A percentile compares a stretch with the other conserved stretches of the same genome.
These are phyloP conservation scores for Bromus sterilis DNA, from an alignment of 176 grass and related monocot genomes.

Conservation along the genomic window DNA sequence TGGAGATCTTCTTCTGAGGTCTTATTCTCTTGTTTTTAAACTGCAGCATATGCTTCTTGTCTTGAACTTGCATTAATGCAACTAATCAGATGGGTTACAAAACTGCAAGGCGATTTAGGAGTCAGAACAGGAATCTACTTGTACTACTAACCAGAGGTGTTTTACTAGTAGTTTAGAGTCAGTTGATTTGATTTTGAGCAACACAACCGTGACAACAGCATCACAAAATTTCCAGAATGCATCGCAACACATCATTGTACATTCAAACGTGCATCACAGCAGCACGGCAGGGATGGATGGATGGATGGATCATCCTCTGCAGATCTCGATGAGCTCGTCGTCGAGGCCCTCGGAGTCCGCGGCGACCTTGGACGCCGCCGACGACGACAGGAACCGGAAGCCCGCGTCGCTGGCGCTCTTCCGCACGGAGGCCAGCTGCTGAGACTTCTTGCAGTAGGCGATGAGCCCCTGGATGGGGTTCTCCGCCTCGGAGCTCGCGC, in stretches of 20 bases:
- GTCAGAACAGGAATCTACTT: background rate
- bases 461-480: conserved; percentile 89
- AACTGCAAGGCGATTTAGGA: background rate
- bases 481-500: conserved; percentile 72
- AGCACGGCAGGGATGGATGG: background rate
- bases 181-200: conserved; percentile 43
- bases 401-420: conserved; percentile 81
- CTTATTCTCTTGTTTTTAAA: background rate
- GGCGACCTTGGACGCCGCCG: conserved; percentile 46
- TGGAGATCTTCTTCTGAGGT: background rate
- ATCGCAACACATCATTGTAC: conserved; percentile 21
- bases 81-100: background rate
- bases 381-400: conserved; percentile 34
- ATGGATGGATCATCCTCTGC: conserved; percentile 12
- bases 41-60: background rate
- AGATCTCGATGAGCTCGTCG: conserved; percentile 33
- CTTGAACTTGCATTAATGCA: background rate
- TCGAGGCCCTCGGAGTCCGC: conserved; percentile 34
- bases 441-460: conserved; percentile 90
- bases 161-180: conserved; percentile 1
- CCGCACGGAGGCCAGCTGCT: conserved; percentile 53
- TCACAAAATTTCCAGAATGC: conserved; percentile 21
- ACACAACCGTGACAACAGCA: conserved; percentile 10
- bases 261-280: background rate
- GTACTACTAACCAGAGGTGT: background rate